A percentile compares a stretch with the other conserved stretches of the same genome.
Conservation (phyloP, 78 protist genomes). For the Neovahlkampfia damariscottae region DNA sequence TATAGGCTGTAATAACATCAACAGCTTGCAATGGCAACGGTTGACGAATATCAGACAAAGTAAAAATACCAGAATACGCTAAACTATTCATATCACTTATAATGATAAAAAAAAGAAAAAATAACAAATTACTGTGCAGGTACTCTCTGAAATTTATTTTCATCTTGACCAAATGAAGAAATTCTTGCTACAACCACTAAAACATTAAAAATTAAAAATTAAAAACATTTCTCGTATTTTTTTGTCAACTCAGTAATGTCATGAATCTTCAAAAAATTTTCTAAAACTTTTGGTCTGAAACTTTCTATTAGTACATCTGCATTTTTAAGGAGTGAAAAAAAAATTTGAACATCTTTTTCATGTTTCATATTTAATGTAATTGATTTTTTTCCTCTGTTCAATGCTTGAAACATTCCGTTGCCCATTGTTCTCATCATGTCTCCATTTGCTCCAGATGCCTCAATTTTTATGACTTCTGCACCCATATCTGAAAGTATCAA, state of each 20-base stretch:
- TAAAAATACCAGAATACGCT: neutral
- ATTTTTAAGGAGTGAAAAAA: neutral
- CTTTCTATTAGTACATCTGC: neutral
- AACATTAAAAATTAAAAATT: neutral
- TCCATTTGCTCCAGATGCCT: neutral
- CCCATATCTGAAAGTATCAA: neutral
- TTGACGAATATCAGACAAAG: neutral
- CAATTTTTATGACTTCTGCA: neutral
- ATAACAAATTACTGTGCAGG: neutral
- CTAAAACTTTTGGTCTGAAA: neutral
- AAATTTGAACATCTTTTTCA: neutral
- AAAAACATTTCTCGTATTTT: neutral
- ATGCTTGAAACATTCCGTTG: neutral
- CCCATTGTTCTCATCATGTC: no score
- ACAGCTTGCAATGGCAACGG: constrained; percentile 1
- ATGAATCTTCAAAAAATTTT: neutral
- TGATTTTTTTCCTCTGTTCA: neutral
- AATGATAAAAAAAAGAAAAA: neutral
- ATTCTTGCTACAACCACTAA: constrained; percentile 4
- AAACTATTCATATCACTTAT: neutral
- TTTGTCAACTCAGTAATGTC: neutral
- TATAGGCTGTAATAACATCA: neutral
- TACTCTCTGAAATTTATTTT: neutral
- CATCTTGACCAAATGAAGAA: neutral
- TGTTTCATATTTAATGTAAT: neutral